These are phyloP conservation scores for Diaporthe velutina DNA, from an alignment of 2,329 filamentous ascomycete genomes.

Conservation along the genomic window DNA sequence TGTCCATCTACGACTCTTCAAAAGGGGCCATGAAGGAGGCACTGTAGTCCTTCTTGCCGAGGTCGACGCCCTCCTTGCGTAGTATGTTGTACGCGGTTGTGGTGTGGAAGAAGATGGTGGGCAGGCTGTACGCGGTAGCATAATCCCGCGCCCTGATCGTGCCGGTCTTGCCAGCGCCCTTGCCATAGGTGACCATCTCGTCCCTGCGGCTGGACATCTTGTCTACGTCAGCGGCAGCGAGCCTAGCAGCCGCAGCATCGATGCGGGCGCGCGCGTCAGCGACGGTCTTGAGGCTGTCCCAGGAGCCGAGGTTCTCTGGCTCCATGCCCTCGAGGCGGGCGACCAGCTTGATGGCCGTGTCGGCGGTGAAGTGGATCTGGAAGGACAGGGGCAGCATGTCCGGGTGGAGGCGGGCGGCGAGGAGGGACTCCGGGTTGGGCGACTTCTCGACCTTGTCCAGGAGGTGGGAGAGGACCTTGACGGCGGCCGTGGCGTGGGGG, in stretches of 20 bases:
- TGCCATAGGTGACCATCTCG: background rate
- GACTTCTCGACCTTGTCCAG: background rate
- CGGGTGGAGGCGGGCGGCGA: background rate
- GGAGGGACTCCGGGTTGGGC: background rate
- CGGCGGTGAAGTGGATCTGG: background rate
- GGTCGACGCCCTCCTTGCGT: constrained; percentile 6
- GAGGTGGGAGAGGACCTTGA: constrained; percentile 10
- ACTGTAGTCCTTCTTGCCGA: constrained; percentile 2
- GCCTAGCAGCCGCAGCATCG: background rate
- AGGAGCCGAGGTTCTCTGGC: background rate
- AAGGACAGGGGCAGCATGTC: background rate
- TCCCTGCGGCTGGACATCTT: constrained; percentile 14
- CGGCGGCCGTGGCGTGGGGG: background rate
- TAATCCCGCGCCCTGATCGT: constrained; percentile 2
- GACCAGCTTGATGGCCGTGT: background rate
- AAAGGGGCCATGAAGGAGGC: background rate
- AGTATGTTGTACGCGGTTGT: constrained; percentile 9
- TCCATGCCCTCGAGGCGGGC: background rate
- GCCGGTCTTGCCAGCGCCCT: background rate
- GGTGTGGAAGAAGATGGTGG: constrained; percentile 15
- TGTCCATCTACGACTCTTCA: background rate
- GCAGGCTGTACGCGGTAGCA: background rate
- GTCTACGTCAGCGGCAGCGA: constrained; percentile 3
- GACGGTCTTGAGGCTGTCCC: background rate
- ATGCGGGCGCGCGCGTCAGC: constrained; percentile 9